phyloP scores from a whole-genome alignment of 306 rosid genomes.

The Vigna reflexopilosa region DNA sequence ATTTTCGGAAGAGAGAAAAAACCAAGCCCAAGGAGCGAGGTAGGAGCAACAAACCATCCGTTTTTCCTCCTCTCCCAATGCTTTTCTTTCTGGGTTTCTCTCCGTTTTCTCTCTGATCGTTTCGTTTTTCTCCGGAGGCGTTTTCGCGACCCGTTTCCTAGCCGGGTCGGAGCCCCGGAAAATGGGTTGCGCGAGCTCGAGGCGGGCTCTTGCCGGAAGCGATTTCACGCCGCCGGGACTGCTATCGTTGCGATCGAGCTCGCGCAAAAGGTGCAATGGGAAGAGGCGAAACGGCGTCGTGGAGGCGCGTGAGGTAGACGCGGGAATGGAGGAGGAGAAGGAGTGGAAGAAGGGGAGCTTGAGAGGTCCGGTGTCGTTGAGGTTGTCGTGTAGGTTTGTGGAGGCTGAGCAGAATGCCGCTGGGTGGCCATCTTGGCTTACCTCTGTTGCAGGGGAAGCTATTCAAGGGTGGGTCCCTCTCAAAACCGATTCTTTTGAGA shows the following conservation, averaged over 20 bases:
- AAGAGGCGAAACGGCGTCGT: conserved; percentile 19
- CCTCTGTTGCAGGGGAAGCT: conserved; percentile 82
- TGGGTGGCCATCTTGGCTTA: conserved; percentile 99
- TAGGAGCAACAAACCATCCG: background rate
- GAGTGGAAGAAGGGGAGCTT: conserved; percentile 44
- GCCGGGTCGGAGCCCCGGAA: conserved; percentile 5
- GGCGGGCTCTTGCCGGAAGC: conserved; percentile 42
- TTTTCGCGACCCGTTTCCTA: conserved; percentile 21
- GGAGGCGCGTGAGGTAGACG: background rate
- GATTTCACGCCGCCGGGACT: conserved; percentile 15
- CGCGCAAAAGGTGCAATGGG: conserved; percentile 42
- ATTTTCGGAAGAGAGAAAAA: conserved; percentile 28
- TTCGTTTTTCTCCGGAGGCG: conserved; percentile 35
- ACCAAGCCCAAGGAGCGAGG: background rate
- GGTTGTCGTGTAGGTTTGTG: conserved; percentile 56
- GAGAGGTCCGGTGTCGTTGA: conserved; percentile 49
- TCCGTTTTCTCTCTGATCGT: conserved; percentile 29
- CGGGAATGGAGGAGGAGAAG: background rate
- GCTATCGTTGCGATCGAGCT: background rate
- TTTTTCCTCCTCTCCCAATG: conserved; percentile 32
- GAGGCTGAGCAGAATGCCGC: conserved; percentile 85
- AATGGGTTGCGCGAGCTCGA: conserved; percentile 97
- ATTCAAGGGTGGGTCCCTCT: conserved; percentile 92
- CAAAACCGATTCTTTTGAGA: conserved; percentile 81
- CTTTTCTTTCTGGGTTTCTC: conserved; percentile 27